Conservation (phyloP, 805 yeast genomes). For the Candida ipomoeae region DNA sequence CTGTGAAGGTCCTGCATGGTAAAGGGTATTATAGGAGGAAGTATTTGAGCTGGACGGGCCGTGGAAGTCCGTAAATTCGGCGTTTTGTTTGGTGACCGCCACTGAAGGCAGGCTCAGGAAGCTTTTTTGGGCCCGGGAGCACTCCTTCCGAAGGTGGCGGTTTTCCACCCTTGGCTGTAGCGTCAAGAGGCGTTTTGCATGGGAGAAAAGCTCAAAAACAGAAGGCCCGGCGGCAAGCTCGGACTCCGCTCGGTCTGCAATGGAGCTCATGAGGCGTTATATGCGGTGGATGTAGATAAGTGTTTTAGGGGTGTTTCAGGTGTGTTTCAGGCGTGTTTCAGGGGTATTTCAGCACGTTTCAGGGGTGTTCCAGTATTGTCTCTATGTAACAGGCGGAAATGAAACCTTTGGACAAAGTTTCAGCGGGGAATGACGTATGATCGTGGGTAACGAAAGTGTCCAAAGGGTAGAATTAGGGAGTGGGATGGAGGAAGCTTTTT, state of each 20-base stretch:
- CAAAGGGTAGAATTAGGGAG: not conserved
- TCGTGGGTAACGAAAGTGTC: not conserved
- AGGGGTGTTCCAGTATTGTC: too few species aligned
- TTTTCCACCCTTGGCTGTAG: conserved; percentile 39
- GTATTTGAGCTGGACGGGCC: not conserved
- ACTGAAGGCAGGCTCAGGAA: conserved; percentile 5
- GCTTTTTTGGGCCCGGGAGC: conserved; percentile 22
- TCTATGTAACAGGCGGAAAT: too few species aligned
- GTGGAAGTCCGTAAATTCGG: not conserved
- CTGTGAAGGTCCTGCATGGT: too few species aligned
- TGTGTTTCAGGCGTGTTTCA: too few species aligned
- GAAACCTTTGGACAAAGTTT: too few species aligned
- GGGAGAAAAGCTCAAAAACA: conserved; percentile 38
- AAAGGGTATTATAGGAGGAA: not conserved
- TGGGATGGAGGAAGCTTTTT: not conserved
- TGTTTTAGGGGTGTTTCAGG: too few species aligned
- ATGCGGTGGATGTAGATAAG: not conserved
- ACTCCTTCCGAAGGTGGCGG: conserved; percentile 35
- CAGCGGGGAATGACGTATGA: not conserved
- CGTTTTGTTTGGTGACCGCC: not conserved
- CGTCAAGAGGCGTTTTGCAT: conserved; percentile 37
- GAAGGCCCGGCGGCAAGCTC: conserved; percentile 27
- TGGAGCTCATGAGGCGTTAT: not conserved
- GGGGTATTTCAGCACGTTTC: too few species aligned
- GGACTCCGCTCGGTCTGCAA: conserved; percentile 7